These are phyloP conservation scores for Amorphotheca resinae DNA, from an alignment of 495 filamentous ascomycete genomes.

Conservation along the genomic window DNA sequence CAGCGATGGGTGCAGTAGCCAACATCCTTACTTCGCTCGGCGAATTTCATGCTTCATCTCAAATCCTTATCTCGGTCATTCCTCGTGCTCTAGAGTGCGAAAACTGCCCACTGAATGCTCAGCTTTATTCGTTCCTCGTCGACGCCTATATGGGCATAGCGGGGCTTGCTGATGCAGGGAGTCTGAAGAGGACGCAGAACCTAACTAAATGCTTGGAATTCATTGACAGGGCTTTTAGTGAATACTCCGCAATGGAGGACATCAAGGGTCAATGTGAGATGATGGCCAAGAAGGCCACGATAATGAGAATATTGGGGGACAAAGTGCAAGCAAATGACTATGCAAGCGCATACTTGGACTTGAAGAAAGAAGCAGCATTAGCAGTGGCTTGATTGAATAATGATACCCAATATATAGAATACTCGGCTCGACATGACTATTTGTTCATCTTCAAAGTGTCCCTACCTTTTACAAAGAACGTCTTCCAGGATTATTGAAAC, in stretches of 20 bases:
- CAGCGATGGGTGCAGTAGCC: conserved; percentile 56
- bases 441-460: too few relatives aligned
- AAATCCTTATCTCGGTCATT: conserved; percentile 59
- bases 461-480: too few relatives aligned
- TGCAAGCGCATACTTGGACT: conserved; percentile 54
- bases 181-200: conserved; percentile 38
- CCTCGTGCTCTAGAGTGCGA: conserved; percentile 75
- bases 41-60: conserved; percentile 61
- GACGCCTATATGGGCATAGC: conserved; percentile 80
- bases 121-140: conserved; percentile 61
- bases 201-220: conserved; percentile 52
- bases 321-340: conserved; percentile 59
- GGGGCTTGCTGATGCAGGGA: conserved; percentile 29
- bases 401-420: conserved; percentile 16
- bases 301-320: conserved; percentile 67
- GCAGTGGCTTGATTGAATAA: conserved; percentile 5
- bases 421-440: too few relatives aligned
- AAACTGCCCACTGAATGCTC: conserved; percentile 49
- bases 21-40: conserved; percentile 54
- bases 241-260: conserved; percentile 65
- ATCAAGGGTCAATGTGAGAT: conserved; percentile 63
- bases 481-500: too few relatives aligned
- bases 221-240: conserved; percentile 49
- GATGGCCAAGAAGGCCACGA: conserved; percentile 75
- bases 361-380: conserved; percentile 33